phyloP scores from a whole-genome alignment of 345 rosid genomes.

The Linum trigynum region DNA sequence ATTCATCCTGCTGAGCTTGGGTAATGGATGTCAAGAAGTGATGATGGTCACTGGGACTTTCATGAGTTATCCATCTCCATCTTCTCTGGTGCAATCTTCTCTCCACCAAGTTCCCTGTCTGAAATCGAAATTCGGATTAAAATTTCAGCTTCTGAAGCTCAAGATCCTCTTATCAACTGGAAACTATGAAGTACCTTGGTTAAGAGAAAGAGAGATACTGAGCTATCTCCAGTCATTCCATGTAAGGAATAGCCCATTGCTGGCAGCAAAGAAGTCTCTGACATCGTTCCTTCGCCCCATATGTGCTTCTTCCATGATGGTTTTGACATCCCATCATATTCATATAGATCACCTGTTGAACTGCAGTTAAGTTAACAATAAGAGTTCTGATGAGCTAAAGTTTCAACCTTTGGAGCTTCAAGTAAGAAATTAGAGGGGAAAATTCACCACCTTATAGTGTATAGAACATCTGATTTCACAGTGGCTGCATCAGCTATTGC shows the following conservation, averaged over 20 bases:
- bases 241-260: constrained; percentile 33
- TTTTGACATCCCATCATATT: constrained; percentile 44
- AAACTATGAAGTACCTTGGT: constrained; percentile 37
- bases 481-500: constrained; percentile 43
- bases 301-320: constrained; percentile 77
- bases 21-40: constrained; percentile 39
- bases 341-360: constrained; percentile 56
- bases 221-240: constrained; percentile 39
- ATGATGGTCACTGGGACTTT: constrained; percentile 37
- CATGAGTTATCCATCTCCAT: constrained; percentile 67
- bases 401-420: background rate
- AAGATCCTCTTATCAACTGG: background rate
- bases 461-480: constrained; percentile 41
- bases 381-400: constrained; percentile 5
- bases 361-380: constrained; percentile 26
- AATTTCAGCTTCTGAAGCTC: background rate
- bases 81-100: constrained; percentile 44
- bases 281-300: constrained; percentile 30
- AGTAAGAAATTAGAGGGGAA: constrained; percentile 7
- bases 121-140: background rate
- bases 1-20: constrained; percentile 37
- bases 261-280: constrained; percentile 32
- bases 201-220: constrained; percentile 48
- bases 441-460: constrained; percentile 41
- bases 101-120: constrained; percentile 50